phyloP scores from a whole-genome alignment of 257 asterid species.

The Dorcoceras hygrometricum region DNA sequence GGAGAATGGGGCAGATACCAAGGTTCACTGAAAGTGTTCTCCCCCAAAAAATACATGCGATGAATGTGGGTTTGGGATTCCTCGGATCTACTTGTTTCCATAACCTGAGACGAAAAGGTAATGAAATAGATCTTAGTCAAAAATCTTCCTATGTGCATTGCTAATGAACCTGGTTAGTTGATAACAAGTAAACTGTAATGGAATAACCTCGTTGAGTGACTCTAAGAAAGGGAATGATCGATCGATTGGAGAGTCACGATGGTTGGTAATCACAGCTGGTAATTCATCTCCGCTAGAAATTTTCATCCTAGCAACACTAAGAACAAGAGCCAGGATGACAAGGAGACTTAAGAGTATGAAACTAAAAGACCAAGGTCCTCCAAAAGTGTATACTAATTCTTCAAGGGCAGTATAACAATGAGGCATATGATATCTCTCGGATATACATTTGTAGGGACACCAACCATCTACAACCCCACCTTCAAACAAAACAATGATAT shows the following conservation, averaged over 20 bases:
- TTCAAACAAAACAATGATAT: slow-evolving; percentile 27
- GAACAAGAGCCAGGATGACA: slow-evolving; percentile 71
- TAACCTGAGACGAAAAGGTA: slow-evolving; percentile 44
- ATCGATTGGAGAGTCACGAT: slow-evolving; percentile 72
- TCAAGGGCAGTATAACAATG: slow-evolving; percentile 84
- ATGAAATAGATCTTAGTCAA: slow-evolving; percentile 18
- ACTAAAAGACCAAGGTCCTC: slow-evolving; percentile 92
- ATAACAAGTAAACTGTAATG: slow-evolving; percentile 18
- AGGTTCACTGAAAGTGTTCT: slow-evolving; percentile 81
- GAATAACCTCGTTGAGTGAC: slow-evolving; percentile 78
- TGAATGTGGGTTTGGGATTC: slow-evolving; percentile 82
- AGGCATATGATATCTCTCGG: slow-evolving; percentile 86
- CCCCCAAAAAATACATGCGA: slow-evolving; percentile 80
- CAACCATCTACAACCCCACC: slow-evolving; percentile 76
- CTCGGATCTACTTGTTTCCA: slow-evolving; percentile 84
- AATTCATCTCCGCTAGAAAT: slow-evolving; percentile 69
- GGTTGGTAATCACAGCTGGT: slow-evolving; percentile 61
- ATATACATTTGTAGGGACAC: slow-evolving; percentile 82
- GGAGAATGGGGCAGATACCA: slow-evolving; percentile 92
- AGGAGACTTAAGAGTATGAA: slow-evolving; percentile 66
- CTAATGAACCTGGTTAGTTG: slow-evolving; percentile 15
- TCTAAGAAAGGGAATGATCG: slow-evolving; percentile 86
- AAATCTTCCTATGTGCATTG: neutral
- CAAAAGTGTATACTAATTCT: slow-evolving; percentile 81
- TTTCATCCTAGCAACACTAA: slow-evolving; percentile 88